Percentiles rank a stretch among this genome's conserved stretches.
Conservation (phyloP, 345 rosid genomes). For the Rhizophora apiculata region DNA sequence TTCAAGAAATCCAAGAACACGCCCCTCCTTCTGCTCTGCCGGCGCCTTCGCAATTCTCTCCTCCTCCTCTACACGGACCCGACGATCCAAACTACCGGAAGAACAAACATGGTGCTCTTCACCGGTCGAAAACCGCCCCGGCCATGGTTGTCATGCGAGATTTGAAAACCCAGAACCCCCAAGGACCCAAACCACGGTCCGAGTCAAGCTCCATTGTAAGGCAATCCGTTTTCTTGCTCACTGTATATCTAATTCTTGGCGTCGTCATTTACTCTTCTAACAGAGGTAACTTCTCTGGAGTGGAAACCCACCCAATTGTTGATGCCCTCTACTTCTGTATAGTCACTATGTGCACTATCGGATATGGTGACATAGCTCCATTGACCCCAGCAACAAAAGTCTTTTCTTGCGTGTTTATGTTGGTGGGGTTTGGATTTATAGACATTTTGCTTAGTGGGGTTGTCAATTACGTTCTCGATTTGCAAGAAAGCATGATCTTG, state of each 20-base stretch:
- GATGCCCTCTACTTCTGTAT: constrained; percentile 62
- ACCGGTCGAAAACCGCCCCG: constrained; percentile 74
- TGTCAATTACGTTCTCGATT: constrained; percentile 41
- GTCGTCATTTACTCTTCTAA: constrained; percentile 30
- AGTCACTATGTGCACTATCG: constrained; percentile 63
- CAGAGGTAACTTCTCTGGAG: constrained; percentile 36
- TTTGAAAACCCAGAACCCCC: constrained; percentile 18
- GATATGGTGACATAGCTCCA: constrained; percentile 61
- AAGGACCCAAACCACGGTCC: constrained; percentile 24
- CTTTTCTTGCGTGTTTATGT: constrained; percentile 38
- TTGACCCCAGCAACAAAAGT: constrained; percentile 36
- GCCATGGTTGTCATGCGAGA: constrained; percentile 66
- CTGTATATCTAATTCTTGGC: constrained; percentile 36
- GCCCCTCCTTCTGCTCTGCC: constrained; percentile 5
- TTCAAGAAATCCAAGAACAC: constrained; percentile 36
- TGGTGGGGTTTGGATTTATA: constrained; percentile 46
- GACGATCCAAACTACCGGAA: background rate
- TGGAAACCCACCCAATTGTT: constrained; percentile 40
- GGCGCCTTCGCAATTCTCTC: background rate
- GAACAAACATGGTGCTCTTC: constrained; percentile 46
- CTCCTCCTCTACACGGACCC: background rate
- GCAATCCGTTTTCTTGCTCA: constrained; percentile 31
- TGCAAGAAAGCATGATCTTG: constrained; percentile 47
- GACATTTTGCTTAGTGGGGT: constrained; percentile 44
- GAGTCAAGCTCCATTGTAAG: constrained; percentile 29